Evolutionary conservation across 257 asterid genomes (phyloP).

Genomic region (Fraxinus pennsylvanica): DNA sequence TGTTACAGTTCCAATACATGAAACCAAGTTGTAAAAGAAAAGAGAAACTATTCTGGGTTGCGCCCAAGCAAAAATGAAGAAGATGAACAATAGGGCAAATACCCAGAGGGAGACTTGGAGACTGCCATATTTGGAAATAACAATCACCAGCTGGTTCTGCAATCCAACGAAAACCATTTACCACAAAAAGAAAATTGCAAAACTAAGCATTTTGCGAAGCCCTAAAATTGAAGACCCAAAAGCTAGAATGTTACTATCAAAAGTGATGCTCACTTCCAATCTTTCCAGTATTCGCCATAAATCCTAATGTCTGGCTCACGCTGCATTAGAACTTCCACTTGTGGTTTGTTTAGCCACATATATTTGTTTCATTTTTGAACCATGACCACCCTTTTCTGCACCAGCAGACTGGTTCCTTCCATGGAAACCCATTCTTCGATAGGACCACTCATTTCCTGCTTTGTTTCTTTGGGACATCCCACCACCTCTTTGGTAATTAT

Average conservation of each 20-base stretch:
- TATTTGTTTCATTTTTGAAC: slow-evolving; percentile 75
- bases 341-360: slow-evolving; percentile 81
- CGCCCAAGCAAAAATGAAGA: slow-evolving; percentile 10
- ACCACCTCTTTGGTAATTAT: slow-evolving; percentile 62
- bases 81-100: not conserved
- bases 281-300: not conserved
- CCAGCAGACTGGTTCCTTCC: slow-evolving; percentile 67
- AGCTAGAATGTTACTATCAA: slow-evolving; percentile 25
- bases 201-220: slow-evolving; percentile 18
- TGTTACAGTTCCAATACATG: slow-evolving; percentile 23
- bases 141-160: slow-evolving; percentile 10
- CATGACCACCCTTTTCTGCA: slow-evolving; percentile 54
- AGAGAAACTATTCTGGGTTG: slow-evolving; percentile 4
- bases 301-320: slow-evolving; percentile 35
- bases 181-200: slow-evolving; percentile 14
- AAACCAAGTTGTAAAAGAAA: slow-evolving; percentile 17
- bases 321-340: slow-evolving; percentile 41
- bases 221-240: slow-evolving; percentile 22
- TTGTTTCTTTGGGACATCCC: slow-evolving; percentile 51
- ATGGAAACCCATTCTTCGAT: slow-evolving; percentile 73
- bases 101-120: not conserved
- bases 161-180: not conserved
- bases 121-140: not conserved
- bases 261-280: slow-evolving; percentile 1
- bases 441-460: slow-evolving; percentile 63